phyloP scores from a whole-genome alignment of 2,329 filamentous ascomycete genomes.

The Cercospora brassicicola region DNA sequence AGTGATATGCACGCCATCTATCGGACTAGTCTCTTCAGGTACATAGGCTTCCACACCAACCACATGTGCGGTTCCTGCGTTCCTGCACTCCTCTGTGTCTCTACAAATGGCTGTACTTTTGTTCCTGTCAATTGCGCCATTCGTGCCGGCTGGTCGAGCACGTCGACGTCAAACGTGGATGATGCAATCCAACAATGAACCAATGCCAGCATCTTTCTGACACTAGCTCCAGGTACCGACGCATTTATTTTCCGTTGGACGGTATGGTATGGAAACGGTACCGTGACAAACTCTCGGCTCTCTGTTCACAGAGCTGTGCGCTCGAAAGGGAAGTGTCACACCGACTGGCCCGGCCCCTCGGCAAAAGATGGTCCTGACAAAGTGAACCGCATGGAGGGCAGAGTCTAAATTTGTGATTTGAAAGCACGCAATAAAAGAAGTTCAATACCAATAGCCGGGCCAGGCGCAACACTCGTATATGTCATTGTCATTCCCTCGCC shows the following conservation, averaged over 20 bases:
- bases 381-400: constrained; percentile 3
- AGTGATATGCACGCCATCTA: background rate
- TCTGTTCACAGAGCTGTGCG: background rate
- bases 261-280: background rate
- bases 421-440: constrained; percentile 9
- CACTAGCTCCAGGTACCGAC: background rate
- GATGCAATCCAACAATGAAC: background rate
- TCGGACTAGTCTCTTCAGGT: background rate
- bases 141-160: background rate
- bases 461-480: background rate
- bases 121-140: constrained; percentile 2
- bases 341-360: background rate
- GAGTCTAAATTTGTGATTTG: constrained; percentile 7
- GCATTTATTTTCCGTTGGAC: background rate
- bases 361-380: constrained; percentile 1
- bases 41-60: background rate
- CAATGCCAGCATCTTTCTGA: background rate
- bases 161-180: background rate
- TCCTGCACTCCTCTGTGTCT: background rate
- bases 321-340: background rate
- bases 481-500: constrained; percentile 3
- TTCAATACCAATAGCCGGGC: background rate
- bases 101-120: background rate
- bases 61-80: background rate
- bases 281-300: background rate